These are phyloP conservation scores for Dactylonectria macrodidyma DNA, from an alignment of 2,329 filamentous ascomycete genomes.

Conservation along the genomic window DNA sequence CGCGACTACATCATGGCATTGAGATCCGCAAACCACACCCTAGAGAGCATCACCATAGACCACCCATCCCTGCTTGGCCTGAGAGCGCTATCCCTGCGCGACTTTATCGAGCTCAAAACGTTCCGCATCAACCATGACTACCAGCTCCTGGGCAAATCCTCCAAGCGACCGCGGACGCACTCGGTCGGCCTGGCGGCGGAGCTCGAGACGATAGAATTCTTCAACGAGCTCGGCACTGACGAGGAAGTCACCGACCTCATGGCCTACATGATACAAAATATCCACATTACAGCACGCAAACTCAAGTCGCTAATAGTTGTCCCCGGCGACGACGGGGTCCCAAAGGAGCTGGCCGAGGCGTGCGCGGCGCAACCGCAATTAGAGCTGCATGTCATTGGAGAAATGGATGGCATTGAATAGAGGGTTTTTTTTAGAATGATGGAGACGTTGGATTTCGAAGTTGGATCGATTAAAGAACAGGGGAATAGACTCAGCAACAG, in stretches of 20 bases:
- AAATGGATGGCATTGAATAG: conserved; percentile 12
- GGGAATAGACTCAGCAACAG: no score
- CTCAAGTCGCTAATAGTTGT: conserved; percentile 57
- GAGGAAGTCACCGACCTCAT: conserved; percentile 64
- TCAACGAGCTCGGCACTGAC: conserved; percentile 61
- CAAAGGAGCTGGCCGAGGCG: conserved; percentile 53
- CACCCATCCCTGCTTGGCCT: conserved; percentile 57
- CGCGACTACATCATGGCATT: conserved; percentile 63
- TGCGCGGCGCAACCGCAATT: conserved; percentile 52
- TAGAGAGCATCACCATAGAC: conserved; percentile 63
- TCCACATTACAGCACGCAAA: conserved; percentile 54
- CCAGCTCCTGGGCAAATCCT: conserved; percentile 62
- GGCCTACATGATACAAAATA: conserved; percentile 57
- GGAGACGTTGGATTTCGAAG: no score
- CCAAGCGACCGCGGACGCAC: conserved; percentile 61
- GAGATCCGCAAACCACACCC: conserved; percentile 56
- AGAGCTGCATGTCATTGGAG: conserved; percentile 52
- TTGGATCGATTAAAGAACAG: no score
- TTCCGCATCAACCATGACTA: conserved; percentile 63
- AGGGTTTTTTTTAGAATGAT: not conserved
- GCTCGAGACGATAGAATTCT: conserved; percentile 62
- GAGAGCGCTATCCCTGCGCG: conserved; percentile 60
- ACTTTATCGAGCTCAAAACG: conserved; percentile 58
- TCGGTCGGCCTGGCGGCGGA: conserved; percentile 63
- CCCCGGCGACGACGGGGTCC: conserved; percentile 52